These are phyloP conservation scores for Teunomyces cretensis DNA, from an alignment of 805 yeast genomes.

Conservation along the genomic window DNA sequence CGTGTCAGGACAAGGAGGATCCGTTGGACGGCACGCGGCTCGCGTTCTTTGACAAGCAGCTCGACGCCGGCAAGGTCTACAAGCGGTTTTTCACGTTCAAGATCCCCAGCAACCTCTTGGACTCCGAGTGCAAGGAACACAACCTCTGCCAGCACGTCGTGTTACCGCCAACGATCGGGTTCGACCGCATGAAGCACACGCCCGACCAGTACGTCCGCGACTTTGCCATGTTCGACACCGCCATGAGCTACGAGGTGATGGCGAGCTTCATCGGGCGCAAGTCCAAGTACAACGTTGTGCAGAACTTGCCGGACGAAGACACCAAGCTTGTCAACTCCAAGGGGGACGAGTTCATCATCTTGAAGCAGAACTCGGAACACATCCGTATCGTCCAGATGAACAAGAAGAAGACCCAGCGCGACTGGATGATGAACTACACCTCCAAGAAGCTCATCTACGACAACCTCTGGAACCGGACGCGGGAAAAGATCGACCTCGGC, in stretches of 20 bases:
- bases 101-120: constrained; percentile 36
- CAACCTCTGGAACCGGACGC: constrained; percentile 24
- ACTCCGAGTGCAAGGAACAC: constrained; percentile 36
- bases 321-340: constrained; percentile 30
- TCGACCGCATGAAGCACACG: neutral
- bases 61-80: constrained; percentile 23
- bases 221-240: constrained; percentile 25
- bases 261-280: constrained; percentile 41
- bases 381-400: constrained; percentile 29
- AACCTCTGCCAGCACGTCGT: constrained; percentile 29
- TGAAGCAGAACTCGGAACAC: constrained; percentile 26
- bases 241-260: constrained; percentile 31
- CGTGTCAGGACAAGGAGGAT: constrained; percentile 20
- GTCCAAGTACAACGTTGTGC: constrained; percentile 27
- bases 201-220: constrained; percentile 22
- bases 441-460: constrained; percentile 21
- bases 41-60: constrained; percentile 15
- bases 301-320: constrained; percentile 9
- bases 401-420: constrained; percentile 12
- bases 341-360: constrained; percentile 42
- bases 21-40: constrained; percentile 25
- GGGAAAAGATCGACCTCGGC: constrained; percentile 30
- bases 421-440: constrained; percentile 14
- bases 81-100: constrained; percentile 44
- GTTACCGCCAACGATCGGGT: constrained; percentile 38